Conservation (phyloP, 495 filamentous ascomycete species). For the Acidomyces sp. region DNA sequence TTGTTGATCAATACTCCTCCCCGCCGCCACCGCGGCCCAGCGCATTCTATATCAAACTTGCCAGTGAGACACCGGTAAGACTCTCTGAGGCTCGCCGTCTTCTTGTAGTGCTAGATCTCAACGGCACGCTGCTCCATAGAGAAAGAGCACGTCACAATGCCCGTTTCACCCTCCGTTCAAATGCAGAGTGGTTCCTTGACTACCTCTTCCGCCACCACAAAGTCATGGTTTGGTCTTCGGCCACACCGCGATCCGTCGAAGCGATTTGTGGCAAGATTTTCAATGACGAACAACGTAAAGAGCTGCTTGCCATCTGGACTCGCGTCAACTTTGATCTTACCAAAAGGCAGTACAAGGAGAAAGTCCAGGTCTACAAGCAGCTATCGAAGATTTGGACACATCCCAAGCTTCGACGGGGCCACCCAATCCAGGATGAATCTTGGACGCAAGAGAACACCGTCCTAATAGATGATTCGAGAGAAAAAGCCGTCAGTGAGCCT, state of each 20-base stretch:
- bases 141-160: constrained; percentile 38
- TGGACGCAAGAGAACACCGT: constrained; percentile 85
- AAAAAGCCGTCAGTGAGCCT: constrained; percentile 74
- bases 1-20: too few species aligned
- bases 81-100: constrained; percentile 44
- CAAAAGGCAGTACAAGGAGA: constrained; percentile 45
- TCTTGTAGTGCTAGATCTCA: constrained; percentile 80
- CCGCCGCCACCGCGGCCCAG: too few species aligned
- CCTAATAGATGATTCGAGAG: constrained; percentile 66
- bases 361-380: constrained; percentile 79
- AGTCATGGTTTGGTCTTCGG: constrained; percentile 88
- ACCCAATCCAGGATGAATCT: constrained; percentile 31
- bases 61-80: too few species aligned
- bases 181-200: constrained; percentile 49
- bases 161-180: constrained; percentile 47
- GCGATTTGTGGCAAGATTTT: constrained; percentile 47
- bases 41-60: too few species aligned
- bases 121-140: constrained; percentile 75
- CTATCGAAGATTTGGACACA: constrained; percentile 67
- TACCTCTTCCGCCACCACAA: constrained; percentile 53
- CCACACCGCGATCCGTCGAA: constrained; percentile 53
- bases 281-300: constrained; percentile 27
- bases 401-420: too few species aligned
- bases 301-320: constrained; percentile 62
- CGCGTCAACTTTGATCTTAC: constrained; percentile 64